A percentile compares a stretch with the other conserved stretches of the same genome.
These are phyloP conservation scores for Hericium coralloides DNA, from an alignment of 768 basidiomycete species.

Conservation along the genomic window DNA sequence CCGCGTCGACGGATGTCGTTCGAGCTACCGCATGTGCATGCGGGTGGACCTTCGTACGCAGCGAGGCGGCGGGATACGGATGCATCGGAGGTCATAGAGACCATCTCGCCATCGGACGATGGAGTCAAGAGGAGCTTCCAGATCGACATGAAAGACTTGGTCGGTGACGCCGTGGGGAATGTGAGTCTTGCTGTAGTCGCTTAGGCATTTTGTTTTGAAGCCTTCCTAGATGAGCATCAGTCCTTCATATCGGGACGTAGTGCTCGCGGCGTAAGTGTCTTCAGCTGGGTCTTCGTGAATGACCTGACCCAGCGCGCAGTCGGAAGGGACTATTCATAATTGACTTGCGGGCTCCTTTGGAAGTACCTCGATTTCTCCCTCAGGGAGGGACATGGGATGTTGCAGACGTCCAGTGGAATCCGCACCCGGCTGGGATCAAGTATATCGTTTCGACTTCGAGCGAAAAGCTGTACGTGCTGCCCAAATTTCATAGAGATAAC, in stretches of 20 bases:
- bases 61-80: not conserved
- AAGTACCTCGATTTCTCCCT: constrained; percentile 87
- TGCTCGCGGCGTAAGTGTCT: constrained; percentile 69
- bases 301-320: constrained; percentile 22
- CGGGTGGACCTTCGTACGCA: not conserved
- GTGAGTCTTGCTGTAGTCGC: constrained; percentile 32
- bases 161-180: constrained; percentile 79
- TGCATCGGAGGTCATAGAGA: constrained; percentile 6
- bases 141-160: constrained; percentile 72
- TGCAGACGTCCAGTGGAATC: constrained; percentile 90
- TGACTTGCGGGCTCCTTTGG: constrained; percentile 80
- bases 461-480: constrained; percentile 63
- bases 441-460: constrained; percentile 86
- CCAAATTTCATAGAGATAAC: not conserved
- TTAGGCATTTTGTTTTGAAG: not conserved
- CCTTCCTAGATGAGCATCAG: constrained; percentile 77
- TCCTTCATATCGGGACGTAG: constrained; percentile 80
- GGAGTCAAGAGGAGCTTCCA: constrained; percentile 51
- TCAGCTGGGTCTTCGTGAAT: not conserved
- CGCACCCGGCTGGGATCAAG: constrained; percentile 63
- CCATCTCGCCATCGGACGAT: constrained; percentile 36
- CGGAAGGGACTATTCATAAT: constrained; percentile 92
- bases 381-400: constrained; percentile 97
- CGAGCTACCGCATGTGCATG: not conserved
- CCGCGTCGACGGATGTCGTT: not conserved